phyloP scores from a whole-genome alignment of 23 red algal species.

The Gracilaria vermiculophylla region DNA sequence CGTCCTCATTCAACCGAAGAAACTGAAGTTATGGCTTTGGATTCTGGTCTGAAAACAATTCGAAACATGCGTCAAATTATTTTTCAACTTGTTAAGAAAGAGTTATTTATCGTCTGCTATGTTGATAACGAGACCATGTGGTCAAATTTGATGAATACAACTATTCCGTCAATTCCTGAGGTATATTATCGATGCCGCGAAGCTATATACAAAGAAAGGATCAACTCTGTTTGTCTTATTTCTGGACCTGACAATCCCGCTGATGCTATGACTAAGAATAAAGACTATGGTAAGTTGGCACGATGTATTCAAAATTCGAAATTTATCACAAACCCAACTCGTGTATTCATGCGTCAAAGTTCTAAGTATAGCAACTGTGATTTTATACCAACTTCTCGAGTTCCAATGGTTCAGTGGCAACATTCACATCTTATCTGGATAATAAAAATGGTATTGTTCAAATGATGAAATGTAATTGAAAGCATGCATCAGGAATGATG shows the following conservation, averaged over 20 bases:
- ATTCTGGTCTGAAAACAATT: background rate
- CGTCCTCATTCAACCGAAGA: background rate
- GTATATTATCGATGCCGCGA: background rate
- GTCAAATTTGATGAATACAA: background rate
- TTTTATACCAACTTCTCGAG: too few relatives aligned
- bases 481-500: too few relatives aligned
- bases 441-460: too few relatives aligned
- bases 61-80: too few relatives aligned
- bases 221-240: background rate
- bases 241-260: background rate
- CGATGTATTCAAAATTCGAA: too few relatives aligned
- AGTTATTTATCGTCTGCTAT: background rate
- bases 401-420: too few relatives aligned
- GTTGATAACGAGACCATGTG: constrained; percentile 9
- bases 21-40: background rate
- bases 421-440: too few relatives aligned
- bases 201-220: background rate
- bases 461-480: too few relatives aligned
- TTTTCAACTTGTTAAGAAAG: background rate
- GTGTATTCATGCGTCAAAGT: too few relatives aligned
- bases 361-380: too few relatives aligned
- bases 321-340: too few relatives aligned
- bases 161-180: background rate
- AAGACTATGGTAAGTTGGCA: too few relatives aligned
- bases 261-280: background rate